Conservation (phyloP, 176 grass and related monocot species). For the Carex myosuroides region DNA sequence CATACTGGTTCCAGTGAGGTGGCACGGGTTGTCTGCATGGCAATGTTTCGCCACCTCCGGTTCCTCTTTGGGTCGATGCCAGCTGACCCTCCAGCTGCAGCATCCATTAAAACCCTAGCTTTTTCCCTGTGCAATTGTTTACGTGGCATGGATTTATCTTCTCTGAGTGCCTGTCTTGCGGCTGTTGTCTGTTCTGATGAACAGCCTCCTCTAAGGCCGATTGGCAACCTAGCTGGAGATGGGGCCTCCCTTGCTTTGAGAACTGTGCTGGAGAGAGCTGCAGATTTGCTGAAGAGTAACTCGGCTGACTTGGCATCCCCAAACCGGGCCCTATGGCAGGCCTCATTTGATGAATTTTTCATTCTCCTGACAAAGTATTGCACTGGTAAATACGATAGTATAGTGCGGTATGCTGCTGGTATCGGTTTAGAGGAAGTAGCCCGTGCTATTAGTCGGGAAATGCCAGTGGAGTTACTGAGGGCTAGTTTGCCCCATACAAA, state of each 20-base stretch:
- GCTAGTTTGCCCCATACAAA: slow-evolving; percentile 80
- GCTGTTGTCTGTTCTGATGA: slow-evolving; percentile 68
- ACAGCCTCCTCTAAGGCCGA: slow-evolving; percentile 68
- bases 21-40: slow-evolving; percentile 63
- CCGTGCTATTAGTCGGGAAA: slow-evolving; percentile 48
- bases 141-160: slow-evolving; percentile 52
- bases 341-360: slow-evolving; percentile 76
- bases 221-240: slow-evolving; percentile 54
- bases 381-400: slow-evolving; percentile 54
- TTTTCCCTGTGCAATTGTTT: slow-evolving; percentile 37
- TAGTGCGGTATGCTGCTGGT: slow-evolving; percentile 30
- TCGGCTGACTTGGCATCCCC: slow-evolving; percentile 31
- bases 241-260: slow-evolving; percentile 66
- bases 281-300: slow-evolving; percentile 47
- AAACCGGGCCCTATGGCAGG: slow-evolving; percentile 58
- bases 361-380: slow-evolving; percentile 58
- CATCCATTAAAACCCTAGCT: slow-evolving; percentile 38
- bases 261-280: slow-evolving; percentile 58
- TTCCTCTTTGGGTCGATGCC: slow-evolving; percentile 57
- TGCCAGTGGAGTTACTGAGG: slow-evolving; percentile 70
- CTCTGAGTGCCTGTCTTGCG: slow-evolving; percentile 76
- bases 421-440: slow-evolving; percentile 19
- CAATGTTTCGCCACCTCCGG: slow-evolving; percentile 62
- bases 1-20: slow-evolving; percentile 34
- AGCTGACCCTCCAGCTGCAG: slow-evolving; percentile 32